phyloP scores from a whole-genome alignment of 176 grass and related monocot genomes.

The Puccinellia tenuiflora region DNA sequence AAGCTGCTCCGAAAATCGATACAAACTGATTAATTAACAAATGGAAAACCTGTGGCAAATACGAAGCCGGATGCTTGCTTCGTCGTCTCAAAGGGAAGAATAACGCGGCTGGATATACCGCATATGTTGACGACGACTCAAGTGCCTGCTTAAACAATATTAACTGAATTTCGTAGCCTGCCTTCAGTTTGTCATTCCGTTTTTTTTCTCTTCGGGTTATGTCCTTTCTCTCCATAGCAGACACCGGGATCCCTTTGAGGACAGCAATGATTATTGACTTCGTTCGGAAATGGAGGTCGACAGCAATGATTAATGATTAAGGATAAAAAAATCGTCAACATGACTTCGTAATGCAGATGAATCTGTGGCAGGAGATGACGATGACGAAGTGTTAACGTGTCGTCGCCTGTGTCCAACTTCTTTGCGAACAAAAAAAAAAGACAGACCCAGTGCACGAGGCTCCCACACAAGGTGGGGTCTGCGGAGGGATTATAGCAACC shows the following conservation, averaged over 20 bases:
- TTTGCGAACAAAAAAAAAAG: too few species aligned
- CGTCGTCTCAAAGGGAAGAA: background rate
- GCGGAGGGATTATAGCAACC: too few species aligned
- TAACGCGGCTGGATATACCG: background rate
- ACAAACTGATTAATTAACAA: too few species aligned
- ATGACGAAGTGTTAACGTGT: too few species aligned
- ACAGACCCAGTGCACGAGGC: too few species aligned
- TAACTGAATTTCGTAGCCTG: background rate
- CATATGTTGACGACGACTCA: background rate
- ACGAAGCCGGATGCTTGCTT: background rate
- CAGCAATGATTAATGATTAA: background rate
- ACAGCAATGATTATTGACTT: background rate
- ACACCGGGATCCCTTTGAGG: background rate
- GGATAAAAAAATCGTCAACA: background rate
- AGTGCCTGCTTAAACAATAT: background rate
- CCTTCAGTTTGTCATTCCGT: background rate
- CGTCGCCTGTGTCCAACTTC: too few species aligned
- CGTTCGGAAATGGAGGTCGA: background rate
- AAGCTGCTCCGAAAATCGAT: too few species aligned
- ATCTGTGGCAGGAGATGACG: background rate
- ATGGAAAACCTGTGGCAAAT: too few species aligned
- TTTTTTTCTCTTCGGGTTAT: background rate
- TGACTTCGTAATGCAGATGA: background rate
- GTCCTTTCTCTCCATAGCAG: background rate
- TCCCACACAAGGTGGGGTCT: too few species aligned